Evolutionary conservation across 768 basidiomycete species (phyloP).

Genomic region (Phaffia tasmanica): DNA sequence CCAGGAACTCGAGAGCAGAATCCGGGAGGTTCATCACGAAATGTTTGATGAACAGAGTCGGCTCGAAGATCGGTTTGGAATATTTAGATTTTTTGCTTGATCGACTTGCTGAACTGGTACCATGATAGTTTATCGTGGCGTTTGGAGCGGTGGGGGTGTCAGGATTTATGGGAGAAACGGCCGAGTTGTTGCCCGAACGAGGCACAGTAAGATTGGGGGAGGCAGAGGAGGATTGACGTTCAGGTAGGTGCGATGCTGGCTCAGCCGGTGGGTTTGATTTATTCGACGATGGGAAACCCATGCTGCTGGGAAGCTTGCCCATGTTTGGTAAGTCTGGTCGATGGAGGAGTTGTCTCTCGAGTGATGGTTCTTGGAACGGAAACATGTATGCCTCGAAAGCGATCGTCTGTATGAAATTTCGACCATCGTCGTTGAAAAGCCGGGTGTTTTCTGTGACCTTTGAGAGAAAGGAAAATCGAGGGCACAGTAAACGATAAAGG

Average conservation of each 20-base stretch:
- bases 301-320: background rate
- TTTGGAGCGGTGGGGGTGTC: background rate
- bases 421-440: conserved; percentile 71
- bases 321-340: background rate
- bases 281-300: too few relatives aligned
- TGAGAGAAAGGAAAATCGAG: conserved; percentile 12
- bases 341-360: background rate
- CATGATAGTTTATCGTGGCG: background rate
- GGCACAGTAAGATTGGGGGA: background rate
- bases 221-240: conserved; percentile 1
- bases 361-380: background rate
- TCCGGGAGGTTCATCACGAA: conserved; percentile 99
- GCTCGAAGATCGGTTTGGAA: background rate
- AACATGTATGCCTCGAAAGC: background rate
- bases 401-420: conserved; percentile 54
- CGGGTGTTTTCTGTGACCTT: conserved; percentile 64
- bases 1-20: conserved; percentile 76
- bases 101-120: background rate
- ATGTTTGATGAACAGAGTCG: conserved; percentile 50
- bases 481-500: conserved; percentile 10
- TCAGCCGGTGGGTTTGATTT: too few relatives aligned
- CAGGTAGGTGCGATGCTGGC: background rate
- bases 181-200: background rate
- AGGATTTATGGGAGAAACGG: background rate
- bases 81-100: background rate